Conservation (phyloP, 2,329 filamentous ascomycete genomes). For the Macroventuria anomochaeta region DNA sequence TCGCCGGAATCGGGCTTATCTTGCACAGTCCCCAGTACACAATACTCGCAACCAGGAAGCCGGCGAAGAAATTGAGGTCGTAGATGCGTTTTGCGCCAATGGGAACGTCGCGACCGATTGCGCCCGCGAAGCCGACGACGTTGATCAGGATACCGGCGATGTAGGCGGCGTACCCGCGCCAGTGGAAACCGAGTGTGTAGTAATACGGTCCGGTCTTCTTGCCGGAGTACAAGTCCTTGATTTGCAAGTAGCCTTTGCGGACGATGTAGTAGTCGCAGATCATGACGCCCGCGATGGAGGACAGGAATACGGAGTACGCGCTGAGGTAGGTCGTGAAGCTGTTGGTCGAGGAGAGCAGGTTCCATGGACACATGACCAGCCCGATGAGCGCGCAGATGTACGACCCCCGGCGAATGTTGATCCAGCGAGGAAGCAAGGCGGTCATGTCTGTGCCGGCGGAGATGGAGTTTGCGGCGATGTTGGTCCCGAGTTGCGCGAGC, state of each 20-base stretch:
- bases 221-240: slow-evolving; percentile 79
- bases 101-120: slow-evolving; percentile 74
- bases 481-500: slow-evolving; percentile 83
- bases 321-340: slow-evolving; percentile 91
- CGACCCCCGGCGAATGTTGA: slow-evolving; percentile 85
- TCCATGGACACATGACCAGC: slow-evolving; percentile 86
- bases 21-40: slow-evolving; percentile 75
- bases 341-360: slow-evolving; percentile 75
- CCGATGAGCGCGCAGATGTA: slow-evolving; percentile 84
- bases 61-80: slow-evolving; percentile 88
- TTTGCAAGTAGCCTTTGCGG: slow-evolving; percentile 78
- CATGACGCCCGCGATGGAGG: slow-evolving; percentile 91
- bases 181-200: slow-evolving; percentile 76
- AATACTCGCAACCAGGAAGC: slow-evolving; percentile 72
- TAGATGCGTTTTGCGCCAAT: slow-evolving; percentile 84
- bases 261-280: slow-evolving; percentile 87
- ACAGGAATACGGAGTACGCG: slow-evolving; percentile 92
- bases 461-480: slow-evolving; percentile 86
- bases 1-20: slow-evolving; percentile 74
- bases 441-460: slow-evolving; percentile 85
- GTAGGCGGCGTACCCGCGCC: slow-evolving; percentile 84
- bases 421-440: slow-evolving; percentile 76
- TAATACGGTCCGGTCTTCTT: slow-evolving; percentile 73
- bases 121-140: slow-evolving; percentile 88
- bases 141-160: slow-evolving; percentile 85